phyloP scores from a whole-genome alignment of 306 rosid species.

The Calophaca sinica region DNA sequence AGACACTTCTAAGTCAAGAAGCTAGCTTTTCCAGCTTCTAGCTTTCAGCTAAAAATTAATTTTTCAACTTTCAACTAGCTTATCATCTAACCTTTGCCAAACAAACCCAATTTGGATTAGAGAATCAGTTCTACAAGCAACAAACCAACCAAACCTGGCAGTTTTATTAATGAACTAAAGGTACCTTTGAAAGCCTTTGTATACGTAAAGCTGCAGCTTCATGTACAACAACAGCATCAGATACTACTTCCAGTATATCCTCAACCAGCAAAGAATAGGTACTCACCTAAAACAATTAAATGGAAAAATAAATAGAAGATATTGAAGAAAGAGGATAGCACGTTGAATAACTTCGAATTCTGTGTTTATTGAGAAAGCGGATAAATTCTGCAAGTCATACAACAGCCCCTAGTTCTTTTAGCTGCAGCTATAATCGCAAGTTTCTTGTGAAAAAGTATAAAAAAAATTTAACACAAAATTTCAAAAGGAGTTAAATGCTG shows the following conservation, averaged over 20 bases:
- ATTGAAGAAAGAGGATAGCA: conserved; percentile 1
- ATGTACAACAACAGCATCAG: conserved; percentile 81
- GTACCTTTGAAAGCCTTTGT: conserved; percentile 92
- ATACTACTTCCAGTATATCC: conserved; percentile 85
- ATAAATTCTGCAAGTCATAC: conserved; percentile 2
- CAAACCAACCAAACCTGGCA: conserved; percentile 21
- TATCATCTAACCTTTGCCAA: not conserved
- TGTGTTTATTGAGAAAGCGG: not conserved
- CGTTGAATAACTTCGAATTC: not conserved
- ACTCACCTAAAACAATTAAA: conserved; percentile 66
- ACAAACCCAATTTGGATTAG: not conserved
- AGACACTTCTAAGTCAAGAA: not conserved
- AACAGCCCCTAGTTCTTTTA: conserved; percentile 11
- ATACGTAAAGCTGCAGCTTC: conserved; percentile 94
- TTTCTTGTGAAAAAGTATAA: not conserved
- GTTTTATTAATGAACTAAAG: conserved; percentile 14
- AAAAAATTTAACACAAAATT: not conserved
- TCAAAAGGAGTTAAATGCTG: not conserved
- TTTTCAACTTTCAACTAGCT: not conserved
- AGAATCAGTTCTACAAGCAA: conserved; percentile 13
- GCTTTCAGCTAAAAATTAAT: not conserved
- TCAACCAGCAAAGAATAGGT: conserved; percentile 89
- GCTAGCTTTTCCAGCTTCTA: not conserved
- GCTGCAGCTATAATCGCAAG: not conserved
- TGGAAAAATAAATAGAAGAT: not conserved